Evolutionary conservation across 805 yeast species (phyloP), one percentile per base, ranked within the genome.

Genomic region (Saccharomycopsis malanga): DNA sequence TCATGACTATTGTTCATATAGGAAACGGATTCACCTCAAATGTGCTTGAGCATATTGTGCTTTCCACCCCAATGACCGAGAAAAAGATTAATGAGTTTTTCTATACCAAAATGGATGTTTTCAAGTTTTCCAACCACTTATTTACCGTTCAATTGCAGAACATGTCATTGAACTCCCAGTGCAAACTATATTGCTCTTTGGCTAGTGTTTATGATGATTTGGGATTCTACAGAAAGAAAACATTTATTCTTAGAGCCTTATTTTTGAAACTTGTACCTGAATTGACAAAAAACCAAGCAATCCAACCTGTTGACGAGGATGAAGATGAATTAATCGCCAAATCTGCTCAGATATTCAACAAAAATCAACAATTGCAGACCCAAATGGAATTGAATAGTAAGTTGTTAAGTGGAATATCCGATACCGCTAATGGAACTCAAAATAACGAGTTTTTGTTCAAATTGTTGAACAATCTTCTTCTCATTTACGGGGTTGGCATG

Each of bases 221-320:
- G 40, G 79, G 79, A 1, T 70, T 83, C 57, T 47, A 58, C 9
- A 70, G 97, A 52, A 89, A 88, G 56, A 72, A 79, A 53, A 77
- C 85, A 0, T 78, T 89, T 52, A 71, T 84, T 34, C 62, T 87
- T 3, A 72, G 88, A 39, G 74, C 79, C n/a, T 63, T 88, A 25
- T 63, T 89, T 22, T 72, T 74, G 4, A 64, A 76, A 2, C 57
- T 81, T 9, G 58, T 70, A 2, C 73, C 81, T 0, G 67, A 69
- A 25, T 49, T 71, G 9, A 58, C 61, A 29, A 45, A 42, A 18
- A 23, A 9, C 12, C 25, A 30, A 3, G 10, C 22, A 20, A 34
- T 15, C 17, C 15, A 6, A 14, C 34, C n/a, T 5, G 34, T 34
- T 35, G n/a, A 45, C 3, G 32, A 32, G 4, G 46, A 34, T 23